A percentile compares a stretch with the other conserved stretches of the same genome.
These are phyloP conservation scores for Aegilops tauschii DNA, from an alignment of 176 grass and related monocot species.

Conservation along the genomic window DNA sequence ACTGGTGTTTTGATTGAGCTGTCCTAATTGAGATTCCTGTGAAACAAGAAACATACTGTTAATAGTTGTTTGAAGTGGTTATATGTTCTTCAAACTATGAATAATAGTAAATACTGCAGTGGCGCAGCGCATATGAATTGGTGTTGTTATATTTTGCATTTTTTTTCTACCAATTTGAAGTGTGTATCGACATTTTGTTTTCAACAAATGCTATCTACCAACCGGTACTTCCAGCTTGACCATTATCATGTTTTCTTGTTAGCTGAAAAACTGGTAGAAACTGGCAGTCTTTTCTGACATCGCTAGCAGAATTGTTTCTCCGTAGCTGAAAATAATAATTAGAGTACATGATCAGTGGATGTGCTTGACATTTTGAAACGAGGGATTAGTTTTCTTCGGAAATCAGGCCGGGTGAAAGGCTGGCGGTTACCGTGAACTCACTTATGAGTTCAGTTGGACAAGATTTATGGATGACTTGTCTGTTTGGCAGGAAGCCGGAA, in stretches of 20 bases:
- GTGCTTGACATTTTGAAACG: neutral
- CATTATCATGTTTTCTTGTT: neutral
- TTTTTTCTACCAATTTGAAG: neutral
- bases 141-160: neutral
- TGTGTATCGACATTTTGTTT: neutral
- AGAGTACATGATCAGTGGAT: neutral
- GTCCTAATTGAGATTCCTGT: neutral
- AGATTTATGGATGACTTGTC: slow-evolving; percentile 17
- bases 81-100: neutral
- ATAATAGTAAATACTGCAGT: neutral
- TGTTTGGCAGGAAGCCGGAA: slow-evolving; percentile 71
- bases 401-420: neutral
- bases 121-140: neutral
- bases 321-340: neutral
- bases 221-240: neutral
- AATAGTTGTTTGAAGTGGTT: neutral
- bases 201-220: neutral
- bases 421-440: neutral
- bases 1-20: neutral
- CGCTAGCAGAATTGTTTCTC: neutral
- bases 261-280: neutral
- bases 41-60: neutral
- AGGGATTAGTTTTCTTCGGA: neutral
- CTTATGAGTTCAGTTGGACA: neutral
- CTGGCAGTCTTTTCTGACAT: neutral